These are phyloP conservation scores for Aspergillus bridgeri DNA, from an alignment of 495 filamentous ascomycete genomes.

Conservation along the genomic window DNA sequence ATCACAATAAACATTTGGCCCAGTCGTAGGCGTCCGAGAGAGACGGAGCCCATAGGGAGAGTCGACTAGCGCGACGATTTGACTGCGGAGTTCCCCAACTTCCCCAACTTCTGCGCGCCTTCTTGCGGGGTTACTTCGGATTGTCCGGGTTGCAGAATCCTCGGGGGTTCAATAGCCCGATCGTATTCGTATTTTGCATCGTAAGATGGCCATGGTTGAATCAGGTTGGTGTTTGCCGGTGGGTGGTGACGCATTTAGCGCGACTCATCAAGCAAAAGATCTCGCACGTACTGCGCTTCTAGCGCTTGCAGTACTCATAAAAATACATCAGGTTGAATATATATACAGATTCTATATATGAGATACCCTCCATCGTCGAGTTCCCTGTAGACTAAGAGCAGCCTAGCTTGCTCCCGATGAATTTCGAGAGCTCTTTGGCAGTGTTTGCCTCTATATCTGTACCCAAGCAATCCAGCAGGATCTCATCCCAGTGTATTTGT, in stretches of 20 bases:
- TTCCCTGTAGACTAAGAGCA: constrained; percentile 4
- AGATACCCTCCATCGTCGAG: neutral
- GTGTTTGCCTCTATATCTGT: constrained; percentile 9
- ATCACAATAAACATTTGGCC: neutral
- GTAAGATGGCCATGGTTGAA: too few species aligned
- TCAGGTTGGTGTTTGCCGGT: too few species aligned
- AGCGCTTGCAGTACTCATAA: neutral
- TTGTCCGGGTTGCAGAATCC: neutral
- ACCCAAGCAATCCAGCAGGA: constrained; percentile 19
- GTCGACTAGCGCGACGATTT: too few species aligned
- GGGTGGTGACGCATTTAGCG: too few species aligned
- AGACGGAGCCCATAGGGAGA: neutral
- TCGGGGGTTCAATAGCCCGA: neutral
- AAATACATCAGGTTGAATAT: neutral
- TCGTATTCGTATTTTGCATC: neutral
- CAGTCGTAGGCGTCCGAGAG: neutral
- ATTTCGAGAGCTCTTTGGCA: constrained; percentile 17
- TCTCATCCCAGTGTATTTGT: constrained; percentile 27
- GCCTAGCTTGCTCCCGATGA: constrained; percentile 22
- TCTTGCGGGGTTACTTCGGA: neutral
- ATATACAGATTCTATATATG: neutral
- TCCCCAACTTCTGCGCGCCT: neutral
- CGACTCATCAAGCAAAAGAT: neutral
- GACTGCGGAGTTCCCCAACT: neutral
- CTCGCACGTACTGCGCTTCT: neutral